Base-by-base conservation (phyloP, 2,329 filamentous ascomycete species). In the Xylariaceae sp. region DNA sequence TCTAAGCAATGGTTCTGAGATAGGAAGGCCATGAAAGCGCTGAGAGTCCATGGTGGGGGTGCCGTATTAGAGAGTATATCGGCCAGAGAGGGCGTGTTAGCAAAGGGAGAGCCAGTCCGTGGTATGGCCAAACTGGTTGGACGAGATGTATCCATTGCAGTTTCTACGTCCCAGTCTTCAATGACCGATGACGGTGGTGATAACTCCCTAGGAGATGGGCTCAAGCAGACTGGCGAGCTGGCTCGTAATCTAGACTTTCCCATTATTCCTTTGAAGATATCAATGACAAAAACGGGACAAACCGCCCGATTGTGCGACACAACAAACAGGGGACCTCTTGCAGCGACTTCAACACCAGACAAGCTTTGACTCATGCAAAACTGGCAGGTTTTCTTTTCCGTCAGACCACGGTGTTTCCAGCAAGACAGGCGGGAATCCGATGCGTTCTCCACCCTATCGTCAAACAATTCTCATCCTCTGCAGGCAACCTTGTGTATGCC, bases 1-100 rank as follows among this genome's bases (percentile, higher is more conserved):
- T 99, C 95, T 62, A 98, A 79, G 71, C 95, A 99, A 75, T 98
- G 93, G 69, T 98, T 98, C 70, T 96, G 93, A 1, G 93, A 97
- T 3, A 98, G 82, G 69, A 96, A 98, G 53, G 93, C 93, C 86
- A 95, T 98, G 74, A 98, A 98, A 29, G 93, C 93, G 57, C 86
- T 88, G 7, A 97, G 80, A 0, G 93, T 96, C 83, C 91, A 98
- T 64, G 95, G 95, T 41, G 91, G 87, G 7, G 90, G 87, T 37
- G 95, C 90, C 44, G 84, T 85, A 75, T 97, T 95, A 62, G 90
- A 84, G 44, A 99, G 83, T 23, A 99, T 96, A 67, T 98, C 93
- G 56, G 88, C 83, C 48, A 99, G 79, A 26, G 91, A 89, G 43
- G 91, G 93, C 23, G 76, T 77, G 62, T 71, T 74, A 50, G 71